These are phyloP conservation scores for Rhizoctonia solani DNA, from an alignment of 1,284 basidiomycete species.

Conservation along the genomic window DNA sequence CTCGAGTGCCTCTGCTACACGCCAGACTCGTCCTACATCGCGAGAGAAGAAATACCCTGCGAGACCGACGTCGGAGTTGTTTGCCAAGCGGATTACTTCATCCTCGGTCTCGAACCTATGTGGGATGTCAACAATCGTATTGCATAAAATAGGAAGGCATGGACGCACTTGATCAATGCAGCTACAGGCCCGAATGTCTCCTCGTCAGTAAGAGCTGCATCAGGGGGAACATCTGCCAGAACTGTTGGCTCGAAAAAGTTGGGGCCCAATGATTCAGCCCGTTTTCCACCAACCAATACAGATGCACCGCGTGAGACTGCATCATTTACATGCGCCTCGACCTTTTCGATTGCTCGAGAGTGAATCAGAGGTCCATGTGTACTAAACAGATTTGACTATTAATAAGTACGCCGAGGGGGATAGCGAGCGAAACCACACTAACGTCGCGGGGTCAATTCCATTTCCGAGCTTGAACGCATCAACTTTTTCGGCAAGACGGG, in stretches of 20 bases:
- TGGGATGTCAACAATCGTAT: conserved; percentile 47
- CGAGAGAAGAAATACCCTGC: conserved; percentile 94
- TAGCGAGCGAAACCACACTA: conserved; percentile 44
- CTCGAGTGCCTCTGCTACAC: conserved; percentile 96
- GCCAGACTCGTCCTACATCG: conserved; percentile 89
- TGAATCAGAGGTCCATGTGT: conserved; percentile 97
- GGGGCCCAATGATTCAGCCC: conserved; percentile 49
- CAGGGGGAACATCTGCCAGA: conserved; percentile 79
- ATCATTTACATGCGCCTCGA: conserved; percentile 83
- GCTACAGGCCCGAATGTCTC: conserved; percentile 91
- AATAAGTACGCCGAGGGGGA: background rate
- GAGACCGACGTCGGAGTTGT: conserved; percentile 82
- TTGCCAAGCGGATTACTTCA: conserved; percentile 86
- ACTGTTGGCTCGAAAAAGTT: conserved; percentile 89
- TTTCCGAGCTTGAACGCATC: conserved; percentile 90
- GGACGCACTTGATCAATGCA: conserved; percentile 53
- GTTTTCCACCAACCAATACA: conserved; percentile 84
- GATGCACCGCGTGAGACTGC: conserved; percentile 83
- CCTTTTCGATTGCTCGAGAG: conserved; percentile 83
- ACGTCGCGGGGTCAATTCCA: conserved; percentile 81
- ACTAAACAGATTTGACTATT: conserved; percentile 37
- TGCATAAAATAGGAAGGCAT: background rate
- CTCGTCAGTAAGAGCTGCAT: conserved; percentile 67
- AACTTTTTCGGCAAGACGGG: conserved; percentile 80
- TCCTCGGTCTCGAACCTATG: conserved; percentile 90